phyloP scores from a whole-genome alignment of 768 basidiomycete species.

The Brasilioporus rufonigricans region DNA sequence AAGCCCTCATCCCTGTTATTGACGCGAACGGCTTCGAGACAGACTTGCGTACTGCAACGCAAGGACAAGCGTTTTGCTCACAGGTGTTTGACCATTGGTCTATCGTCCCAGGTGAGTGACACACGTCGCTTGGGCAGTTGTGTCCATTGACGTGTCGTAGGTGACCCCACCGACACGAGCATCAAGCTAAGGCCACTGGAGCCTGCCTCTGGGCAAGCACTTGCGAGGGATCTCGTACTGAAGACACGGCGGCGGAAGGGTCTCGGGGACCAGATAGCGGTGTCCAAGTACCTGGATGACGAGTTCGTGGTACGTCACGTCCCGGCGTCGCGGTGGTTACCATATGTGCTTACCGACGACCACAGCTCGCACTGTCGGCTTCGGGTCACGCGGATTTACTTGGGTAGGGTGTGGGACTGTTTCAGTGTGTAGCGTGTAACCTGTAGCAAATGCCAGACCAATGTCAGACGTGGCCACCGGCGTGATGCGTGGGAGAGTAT shows the following conservation, averaged over 20 bases:
- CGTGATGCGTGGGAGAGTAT: conserved; percentile 39
- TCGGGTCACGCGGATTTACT: conserved; percentile 95
- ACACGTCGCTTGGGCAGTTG: not conserved
- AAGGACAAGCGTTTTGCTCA: conserved; percentile 98
- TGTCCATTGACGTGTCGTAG: conserved; percentile 35
- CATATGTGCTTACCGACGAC: conserved; percentile 5
- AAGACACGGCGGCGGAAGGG: conserved; percentile 97
- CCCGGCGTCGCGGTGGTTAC: not conserved
- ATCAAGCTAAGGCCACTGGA: conserved; percentile 96
- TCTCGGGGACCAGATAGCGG: conserved; percentile 93
- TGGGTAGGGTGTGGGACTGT: conserved; percentile 42
- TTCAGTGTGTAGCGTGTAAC: conserved; percentile 5
- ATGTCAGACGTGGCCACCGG: not conserved
- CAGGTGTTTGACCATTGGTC: conserved; percentile 99
- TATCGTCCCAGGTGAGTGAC: conserved; percentile 83
- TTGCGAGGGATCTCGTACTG: conserved; percentile 91
- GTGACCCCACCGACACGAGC: conserved; percentile 96
- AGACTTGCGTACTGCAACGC: conserved; percentile 94
- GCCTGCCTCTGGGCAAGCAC: conserved; percentile 93
- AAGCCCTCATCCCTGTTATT: conserved; percentile 96
- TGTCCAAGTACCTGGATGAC: conserved; percentile 96
- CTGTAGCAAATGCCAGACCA: not conserved
- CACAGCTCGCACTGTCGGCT: conserved; percentile 86
- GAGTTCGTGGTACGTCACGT: conserved; percentile 79
- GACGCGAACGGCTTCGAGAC: conserved; percentile 99